phyloP scores from a whole-genome alignment of 352 stramenopile species.

The Phytophthora multivora region DNA sequence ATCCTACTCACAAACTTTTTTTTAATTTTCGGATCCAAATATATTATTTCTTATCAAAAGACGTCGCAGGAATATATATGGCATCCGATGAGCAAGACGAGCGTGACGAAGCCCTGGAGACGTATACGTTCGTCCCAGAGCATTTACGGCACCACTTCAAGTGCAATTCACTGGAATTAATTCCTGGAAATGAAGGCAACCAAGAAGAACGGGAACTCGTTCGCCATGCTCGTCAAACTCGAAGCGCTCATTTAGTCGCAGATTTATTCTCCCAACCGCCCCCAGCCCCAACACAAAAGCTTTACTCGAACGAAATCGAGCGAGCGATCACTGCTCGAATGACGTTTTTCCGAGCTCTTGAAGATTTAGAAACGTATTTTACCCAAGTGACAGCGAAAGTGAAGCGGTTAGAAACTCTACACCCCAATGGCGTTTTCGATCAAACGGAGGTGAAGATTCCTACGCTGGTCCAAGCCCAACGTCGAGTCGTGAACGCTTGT shows the following conservation, averaged over 20 bases:
- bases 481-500: constrained; percentile 57
- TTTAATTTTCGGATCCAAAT: too few relatives aligned
- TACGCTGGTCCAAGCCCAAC: constrained; percentile 66
- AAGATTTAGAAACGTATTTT: constrained; percentile 51
- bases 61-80: too few relatives aligned
- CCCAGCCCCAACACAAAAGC: not conserved
- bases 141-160: constrained; percentile 64
- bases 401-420: constrained; percentile 23
- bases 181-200: constrained; percentile 15
- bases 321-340: constrained; percentile 56
- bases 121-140: constrained; percentile 48
- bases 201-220: constrained; percentile 23
- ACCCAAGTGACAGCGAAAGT: constrained; percentile 29
- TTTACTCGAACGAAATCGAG: constrained; percentile 68
- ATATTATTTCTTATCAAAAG: too few relatives aligned
- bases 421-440: constrained; percentile 1
- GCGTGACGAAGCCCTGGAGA: constrained; percentile 14
- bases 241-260: constrained; percentile 60
- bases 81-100: not conserved
- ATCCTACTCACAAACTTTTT: not conserved
- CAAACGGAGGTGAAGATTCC: constrained; percentile 34
- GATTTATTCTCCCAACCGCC: constrained; percentile 19
- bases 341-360: constrained; percentile 48
- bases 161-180: not conserved
- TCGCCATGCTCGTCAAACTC: constrained; percentile 43